phyloP scores from a whole-genome alignment of 2,329 filamentous ascomycete genomes.

The Cordyceps militaris region DNA sequence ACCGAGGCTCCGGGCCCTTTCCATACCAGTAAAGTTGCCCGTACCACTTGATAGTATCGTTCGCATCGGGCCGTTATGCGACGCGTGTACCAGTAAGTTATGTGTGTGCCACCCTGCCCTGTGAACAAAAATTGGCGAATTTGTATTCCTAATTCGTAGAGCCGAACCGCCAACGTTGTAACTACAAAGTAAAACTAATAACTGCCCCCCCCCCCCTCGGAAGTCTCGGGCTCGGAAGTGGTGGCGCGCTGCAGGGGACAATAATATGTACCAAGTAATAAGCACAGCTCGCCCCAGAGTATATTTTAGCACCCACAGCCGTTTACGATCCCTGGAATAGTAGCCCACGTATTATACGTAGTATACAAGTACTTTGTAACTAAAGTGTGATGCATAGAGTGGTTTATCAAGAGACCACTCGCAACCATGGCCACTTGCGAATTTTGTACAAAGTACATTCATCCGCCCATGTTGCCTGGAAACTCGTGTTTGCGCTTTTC shows the following conservation, averaged over 20 bases:
- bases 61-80: conserved; percentile 9
- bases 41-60: neutral
- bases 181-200: neutral
- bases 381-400: neutral
- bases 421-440: neutral
- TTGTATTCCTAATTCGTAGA: neutral
- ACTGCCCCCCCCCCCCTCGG: neutral
- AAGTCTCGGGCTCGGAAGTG: neutral
- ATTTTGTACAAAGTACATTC: neutral
- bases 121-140: neutral
- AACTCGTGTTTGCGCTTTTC: neutral
- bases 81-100: neutral
- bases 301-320: no score
- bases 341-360: neutral
- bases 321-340: neutral
- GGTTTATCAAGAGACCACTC: neutral
- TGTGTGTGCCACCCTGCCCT: neutral
- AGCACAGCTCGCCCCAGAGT: no score
- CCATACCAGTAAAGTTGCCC: neutral
- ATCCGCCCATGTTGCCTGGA: neutral
- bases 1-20: neutral
- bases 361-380: neutral
- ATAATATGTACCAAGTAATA: neutral
- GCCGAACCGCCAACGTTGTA: neutral
- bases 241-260: neutral